These are phyloP conservation scores for Lactifluus subvellereus DNA, from an alignment of 768 basidiomycete species.

Conservation along the genomic window DNA sequence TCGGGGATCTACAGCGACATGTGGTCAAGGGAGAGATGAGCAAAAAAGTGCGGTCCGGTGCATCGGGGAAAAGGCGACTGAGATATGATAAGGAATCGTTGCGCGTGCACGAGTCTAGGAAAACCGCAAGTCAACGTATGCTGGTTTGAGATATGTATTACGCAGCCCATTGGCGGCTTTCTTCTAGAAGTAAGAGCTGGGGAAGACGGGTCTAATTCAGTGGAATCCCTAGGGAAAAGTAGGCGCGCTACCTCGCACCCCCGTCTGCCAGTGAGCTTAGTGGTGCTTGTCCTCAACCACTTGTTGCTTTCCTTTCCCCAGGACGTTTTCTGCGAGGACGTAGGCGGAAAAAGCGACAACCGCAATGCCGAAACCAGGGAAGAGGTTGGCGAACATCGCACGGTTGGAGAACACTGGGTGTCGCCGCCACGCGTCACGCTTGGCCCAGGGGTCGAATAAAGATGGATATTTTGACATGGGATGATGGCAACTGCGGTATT, in stretches of 20 bases:
- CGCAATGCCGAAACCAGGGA: slow-evolving; percentile 93
- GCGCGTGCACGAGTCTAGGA: not conserved
- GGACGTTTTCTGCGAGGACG: slow-evolving; percentile 70
- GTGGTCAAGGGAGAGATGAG: not conserved
- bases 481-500: no score
- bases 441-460: slow-evolving; percentile 93
- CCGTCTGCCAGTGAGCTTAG: not conserved
- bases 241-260: not conserved
- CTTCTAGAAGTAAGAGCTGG: not conserved
- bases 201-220: not conserved
- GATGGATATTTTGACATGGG: slow-evolving; percentile 42
- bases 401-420: slow-evolving; percentile 83
- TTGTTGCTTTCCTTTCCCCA: slow-evolving; percentile 31
- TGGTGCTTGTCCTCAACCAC: slow-evolving; percentile 20
- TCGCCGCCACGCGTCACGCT: slow-evolving; percentile 88
- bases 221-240: not conserved
- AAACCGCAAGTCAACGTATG: not conserved
- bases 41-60: not conserved
- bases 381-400: slow-evolving; percentile 83
- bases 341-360: slow-evolving; percentile 89
- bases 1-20: not conserved
- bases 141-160: not conserved
- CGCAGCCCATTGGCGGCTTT: not conserved
- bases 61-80: not conserved
- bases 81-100: not conserved